Conservation (phyloP, 768 basidiomycete genomes). For the Rhizopogon salebrosus region DNA sequence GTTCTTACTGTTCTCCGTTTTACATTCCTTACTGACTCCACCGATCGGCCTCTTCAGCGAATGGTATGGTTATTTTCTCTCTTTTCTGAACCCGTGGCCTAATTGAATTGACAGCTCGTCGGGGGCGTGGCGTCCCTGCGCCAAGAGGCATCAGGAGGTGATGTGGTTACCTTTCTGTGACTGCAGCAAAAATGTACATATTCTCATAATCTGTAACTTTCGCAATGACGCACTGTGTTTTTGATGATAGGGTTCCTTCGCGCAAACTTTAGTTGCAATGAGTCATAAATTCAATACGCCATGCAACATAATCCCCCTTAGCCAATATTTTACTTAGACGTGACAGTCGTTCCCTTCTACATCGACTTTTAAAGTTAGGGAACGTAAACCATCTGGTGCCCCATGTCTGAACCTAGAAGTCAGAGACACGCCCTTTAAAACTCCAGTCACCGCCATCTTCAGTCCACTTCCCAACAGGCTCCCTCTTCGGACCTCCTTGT, state of each 20-base stretch:
- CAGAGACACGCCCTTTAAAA: constrained; percentile 83
- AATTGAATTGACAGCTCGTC: constrained; percentile 55
- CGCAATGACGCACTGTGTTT: neutral
- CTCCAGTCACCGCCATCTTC: constrained; percentile 77
- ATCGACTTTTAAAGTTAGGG: no score
- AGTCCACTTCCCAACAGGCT: constrained; percentile 65
- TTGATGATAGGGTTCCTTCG: neutral
- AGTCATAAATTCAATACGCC: neutral
- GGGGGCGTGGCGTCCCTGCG: constrained; percentile 77
- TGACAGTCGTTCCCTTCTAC: no score
- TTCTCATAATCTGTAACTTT: constrained; percentile 6
- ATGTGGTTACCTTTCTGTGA: constrained; percentile 13
- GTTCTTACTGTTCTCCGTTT: constrained; percentile 23
- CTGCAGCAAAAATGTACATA: constrained; percentile 7
- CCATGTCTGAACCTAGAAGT: constrained; percentile 58
- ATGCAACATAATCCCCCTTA: no score
- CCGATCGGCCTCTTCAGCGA: constrained; percentile 45
- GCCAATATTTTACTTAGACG: no score
- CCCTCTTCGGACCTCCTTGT: constrained; percentile 79
- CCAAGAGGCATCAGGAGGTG: constrained; percentile 79
- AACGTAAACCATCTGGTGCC: no score
- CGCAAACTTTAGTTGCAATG: neutral
- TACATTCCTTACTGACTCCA: constrained; percentile 13
- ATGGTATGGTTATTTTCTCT: constrained; percentile 45
- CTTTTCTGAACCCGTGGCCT: constrained; percentile 6